Percentiles rank a stretch among this genome's conserved stretches.
Evolutionary conservation across 116 monocot species (phyloP).

Genomic region (Papilionanthe hybrid): DNA sequence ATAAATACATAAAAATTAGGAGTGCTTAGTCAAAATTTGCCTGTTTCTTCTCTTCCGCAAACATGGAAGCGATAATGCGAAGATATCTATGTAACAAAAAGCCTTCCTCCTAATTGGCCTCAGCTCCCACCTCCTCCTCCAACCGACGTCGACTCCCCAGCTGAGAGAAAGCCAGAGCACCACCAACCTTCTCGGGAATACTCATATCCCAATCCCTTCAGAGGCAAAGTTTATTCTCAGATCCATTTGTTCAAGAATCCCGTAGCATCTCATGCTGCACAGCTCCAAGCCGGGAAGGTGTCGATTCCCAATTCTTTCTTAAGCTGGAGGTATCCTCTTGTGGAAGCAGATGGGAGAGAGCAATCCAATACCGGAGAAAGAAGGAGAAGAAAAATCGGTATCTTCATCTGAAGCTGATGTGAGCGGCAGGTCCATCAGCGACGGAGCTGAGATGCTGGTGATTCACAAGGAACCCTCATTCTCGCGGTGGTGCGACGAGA

Average conservation of each 20-base stretch:
- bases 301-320: not conserved
- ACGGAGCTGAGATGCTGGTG: not conserved
- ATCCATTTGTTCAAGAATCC: not conserved
- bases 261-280: not conserved
- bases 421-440: too few relatives aligned
- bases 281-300: not conserved
- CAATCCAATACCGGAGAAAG: slow-evolving; percentile 6
- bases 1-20: too few relatives aligned
- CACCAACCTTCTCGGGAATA: not conserved
- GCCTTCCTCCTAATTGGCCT: not conserved
- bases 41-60: too few relatives aligned
- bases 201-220: not conserved
- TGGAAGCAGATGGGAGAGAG: slow-evolving; percentile 13
- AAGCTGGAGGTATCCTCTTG: not conserved
- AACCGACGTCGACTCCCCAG: not conserved
- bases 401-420: not conserved
- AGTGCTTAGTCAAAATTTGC: too few relatives aligned
- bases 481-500: slow-evolving; percentile 57
- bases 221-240: not conserved
- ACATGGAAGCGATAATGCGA: too few relatives aligned
- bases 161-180: not conserved
- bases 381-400: not conserved
- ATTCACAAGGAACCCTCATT: slow-evolving; percentile 48
- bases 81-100: not conserved
- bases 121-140: not conserved